These are phyloP conservation scores for Spongiforma sp. DNA, from an alignment of 1,284 basidiomycete genomes.

Conservation along the genomic window DNA sequence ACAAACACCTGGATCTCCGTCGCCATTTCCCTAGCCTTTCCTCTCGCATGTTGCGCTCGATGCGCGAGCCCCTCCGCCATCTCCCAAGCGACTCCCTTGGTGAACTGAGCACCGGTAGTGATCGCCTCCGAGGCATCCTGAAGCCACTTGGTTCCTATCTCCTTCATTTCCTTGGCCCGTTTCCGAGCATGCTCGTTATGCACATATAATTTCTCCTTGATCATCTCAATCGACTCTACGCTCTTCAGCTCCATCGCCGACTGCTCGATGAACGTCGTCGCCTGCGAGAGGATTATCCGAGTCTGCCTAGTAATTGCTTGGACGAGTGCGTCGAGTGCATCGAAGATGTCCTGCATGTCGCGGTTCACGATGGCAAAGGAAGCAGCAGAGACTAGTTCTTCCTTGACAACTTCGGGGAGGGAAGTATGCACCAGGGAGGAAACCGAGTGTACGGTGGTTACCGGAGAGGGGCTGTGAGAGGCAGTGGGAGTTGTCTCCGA, in stretches of 20 bases:
- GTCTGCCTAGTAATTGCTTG: conserved; percentile 51
- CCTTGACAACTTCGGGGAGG: conserved; percentile 45
- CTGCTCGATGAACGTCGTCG: conserved; percentile 49
- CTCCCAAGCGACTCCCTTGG: conserved; percentile 52
- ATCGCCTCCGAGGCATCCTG: conserved; percentile 46
- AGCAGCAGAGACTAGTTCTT: conserved; percentile 55
- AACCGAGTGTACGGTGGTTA: conserved; percentile 28
- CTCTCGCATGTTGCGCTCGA: conserved; percentile 51
- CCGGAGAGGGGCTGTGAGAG: conserved; percentile 8
- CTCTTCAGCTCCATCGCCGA: conserved; percentile 46
- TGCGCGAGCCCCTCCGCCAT: conserved; percentile 34
- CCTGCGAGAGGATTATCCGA: conserved; percentile 42
- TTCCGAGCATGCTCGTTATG: conserved; percentile 62
- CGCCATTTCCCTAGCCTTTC: conserved; percentile 50
- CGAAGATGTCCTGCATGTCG: conserved; percentile 62
- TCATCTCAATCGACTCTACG: conserved; percentile 27
- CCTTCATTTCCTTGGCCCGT: conserved; percentile 60
- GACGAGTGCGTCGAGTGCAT: conserved; percentile 65
- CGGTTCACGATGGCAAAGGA: conserved; percentile 47
- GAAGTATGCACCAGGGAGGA: conserved; percentile 35
- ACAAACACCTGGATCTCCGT: conserved; percentile 33
- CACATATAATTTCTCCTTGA: conserved; percentile 48
- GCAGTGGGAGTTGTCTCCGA: conserved; percentile 20
- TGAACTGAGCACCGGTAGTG: conserved; percentile 44
- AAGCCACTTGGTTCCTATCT: conserved; percentile 49